These are phyloP conservation scores for Irineochytrium annulatum DNA, from an alignment of 192 early-diverging fungal species.

Conservation along the genomic window DNA sequence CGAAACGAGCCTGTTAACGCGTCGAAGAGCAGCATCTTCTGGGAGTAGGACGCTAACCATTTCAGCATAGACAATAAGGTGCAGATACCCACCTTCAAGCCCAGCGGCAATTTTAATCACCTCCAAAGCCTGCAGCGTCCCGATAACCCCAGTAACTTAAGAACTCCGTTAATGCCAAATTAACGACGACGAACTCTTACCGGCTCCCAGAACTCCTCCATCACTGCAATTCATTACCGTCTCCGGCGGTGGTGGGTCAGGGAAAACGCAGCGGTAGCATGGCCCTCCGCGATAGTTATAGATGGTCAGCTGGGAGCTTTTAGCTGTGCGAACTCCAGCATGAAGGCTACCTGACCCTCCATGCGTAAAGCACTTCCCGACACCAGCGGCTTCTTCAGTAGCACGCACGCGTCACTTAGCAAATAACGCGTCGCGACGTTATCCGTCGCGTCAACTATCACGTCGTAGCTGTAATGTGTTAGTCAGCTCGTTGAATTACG, in stretches of 20 bases:
- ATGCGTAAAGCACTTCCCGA: slow-evolving; percentile 85
- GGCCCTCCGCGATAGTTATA: slow-evolving; percentile 89
- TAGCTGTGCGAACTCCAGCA: not conserved
- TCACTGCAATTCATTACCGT: slow-evolving; percentile 87
- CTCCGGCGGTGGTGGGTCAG: slow-evolving; percentile 84
- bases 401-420: slow-evolving; percentile 88
- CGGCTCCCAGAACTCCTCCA: slow-evolving; percentile 86
- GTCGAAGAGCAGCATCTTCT: slow-evolving; percentile 77
- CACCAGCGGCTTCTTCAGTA: slow-evolving; percentile 75
- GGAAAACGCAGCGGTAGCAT: slow-evolving; percentile 95
- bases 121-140: slow-evolving; percentile 87
- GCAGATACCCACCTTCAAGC: slow-evolving; percentile 40
- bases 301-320: slow-evolving; percentile 64
- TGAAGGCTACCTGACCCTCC: slow-evolving; percentile 70
- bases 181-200: slow-evolving; percentile 30
- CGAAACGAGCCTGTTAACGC: slow-evolving; percentile 71
- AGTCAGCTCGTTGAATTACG: too few species aligned
- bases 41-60: slow-evolving; percentile 26
- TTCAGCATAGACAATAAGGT: slow-evolving; percentile 2
- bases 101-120: slow-evolving; percentile 79
- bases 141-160: slow-evolving; percentile 86
- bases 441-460: slow-evolving; percentile 88
- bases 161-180: slow-evolving; percentile 1
- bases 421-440: slow-evolving; percentile 95
- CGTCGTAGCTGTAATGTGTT: slow-evolving; percentile 69